Percentiles rank a stretch among this genome's conserved stretches.
These are phyloP conservation scores for Uronychia binucleata DNA, from an alignment of 73 alveolate species.

Conservation along the genomic window DNA sequence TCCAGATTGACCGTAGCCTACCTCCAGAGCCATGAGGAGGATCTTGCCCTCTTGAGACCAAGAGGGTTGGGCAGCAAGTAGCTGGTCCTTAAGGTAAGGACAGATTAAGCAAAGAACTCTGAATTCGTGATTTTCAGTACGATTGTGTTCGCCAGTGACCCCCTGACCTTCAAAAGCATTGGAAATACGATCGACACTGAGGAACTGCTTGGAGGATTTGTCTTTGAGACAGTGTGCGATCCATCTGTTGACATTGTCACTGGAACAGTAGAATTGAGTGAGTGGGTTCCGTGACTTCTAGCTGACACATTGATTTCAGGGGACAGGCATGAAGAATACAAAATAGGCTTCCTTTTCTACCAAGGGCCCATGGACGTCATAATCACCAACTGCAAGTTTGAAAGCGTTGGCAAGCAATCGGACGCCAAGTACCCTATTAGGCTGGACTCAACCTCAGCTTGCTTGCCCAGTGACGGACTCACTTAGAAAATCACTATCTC, in stretches of 20 bases:
- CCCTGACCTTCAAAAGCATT: not conserved
- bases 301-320: constrained; percentile 6
- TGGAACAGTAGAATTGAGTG: constrained; percentile 14
- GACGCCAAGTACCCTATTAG: constrained; percentile 24
- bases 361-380: constrained; percentile 16
- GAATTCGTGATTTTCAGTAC: not conserved
- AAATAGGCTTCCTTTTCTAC: constrained; percentile 10
- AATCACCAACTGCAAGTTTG: constrained; percentile 8
- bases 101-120: not conserved
- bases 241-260: constrained; percentile 9
- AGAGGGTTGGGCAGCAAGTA: not conserved
- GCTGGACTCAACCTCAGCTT: constrained; percentile 13
- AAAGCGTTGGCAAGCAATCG: constrained; percentile 4
- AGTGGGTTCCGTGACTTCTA: not conserved
- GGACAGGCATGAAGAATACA: not conserved
- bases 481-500: not conserved
- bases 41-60: not conserved
- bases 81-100: not conserved
- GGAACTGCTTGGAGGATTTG: constrained; percentile 28
- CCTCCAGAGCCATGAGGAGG: not conserved
- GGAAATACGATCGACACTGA: constrained; percentile 11
- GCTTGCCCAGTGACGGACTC: constrained; percentile 21
- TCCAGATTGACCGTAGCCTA: not conserved
- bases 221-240: constrained; percentile 7
- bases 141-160: not conserved